phyloP scores from a whole-genome alignment of 306 rosid genomes.

The Prunus dulcis region DNA sequence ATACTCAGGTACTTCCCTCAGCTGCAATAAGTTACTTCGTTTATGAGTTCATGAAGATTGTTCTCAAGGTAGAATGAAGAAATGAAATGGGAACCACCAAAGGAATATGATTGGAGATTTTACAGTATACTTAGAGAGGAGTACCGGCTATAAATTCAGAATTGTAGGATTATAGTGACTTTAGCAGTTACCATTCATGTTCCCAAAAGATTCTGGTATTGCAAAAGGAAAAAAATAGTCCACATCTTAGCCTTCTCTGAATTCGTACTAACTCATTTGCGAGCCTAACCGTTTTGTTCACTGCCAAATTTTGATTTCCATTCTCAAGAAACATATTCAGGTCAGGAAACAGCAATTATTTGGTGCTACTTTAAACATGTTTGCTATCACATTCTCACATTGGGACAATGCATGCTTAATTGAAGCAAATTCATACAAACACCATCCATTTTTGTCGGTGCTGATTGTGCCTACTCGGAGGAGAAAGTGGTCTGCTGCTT shows the following conservation, averaged over 20 bases:
- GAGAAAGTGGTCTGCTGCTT: not conserved
- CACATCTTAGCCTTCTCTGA: not conserved
- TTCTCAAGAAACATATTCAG: not conserved
- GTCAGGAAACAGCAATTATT: conserved; percentile 2
- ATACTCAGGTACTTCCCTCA: conserved; percentile 89
- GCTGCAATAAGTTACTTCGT: conserved; percentile 92
- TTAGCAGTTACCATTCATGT: not conserved
- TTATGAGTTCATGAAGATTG: conserved; percentile 94
- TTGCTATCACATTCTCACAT: not conserved
- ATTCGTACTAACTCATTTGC: not conserved
- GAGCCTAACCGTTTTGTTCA: conserved; percentile 7
- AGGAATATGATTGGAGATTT: conserved; percentile 23
- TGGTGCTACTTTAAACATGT: not conserved
- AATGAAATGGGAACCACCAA: conserved; percentile 18
- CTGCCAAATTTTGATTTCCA: conserved; percentile 19
- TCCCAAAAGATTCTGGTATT: not conserved
- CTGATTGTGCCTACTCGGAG: too few species aligned
- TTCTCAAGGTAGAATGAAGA: conserved; percentile 82
- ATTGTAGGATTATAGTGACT: conserved; percentile 23
- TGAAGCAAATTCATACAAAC: too few species aligned
- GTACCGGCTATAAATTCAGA: conserved; percentile 4
- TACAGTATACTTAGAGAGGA: conserved; percentile 7
- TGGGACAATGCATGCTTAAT: not conserved
- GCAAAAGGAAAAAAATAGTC: conserved; percentile 1
- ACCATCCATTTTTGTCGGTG: too few species aligned